phyloP scores from a whole-genome alignment of 768 basidiomycete species.

The Plicaturopsis crispa region DNA sequence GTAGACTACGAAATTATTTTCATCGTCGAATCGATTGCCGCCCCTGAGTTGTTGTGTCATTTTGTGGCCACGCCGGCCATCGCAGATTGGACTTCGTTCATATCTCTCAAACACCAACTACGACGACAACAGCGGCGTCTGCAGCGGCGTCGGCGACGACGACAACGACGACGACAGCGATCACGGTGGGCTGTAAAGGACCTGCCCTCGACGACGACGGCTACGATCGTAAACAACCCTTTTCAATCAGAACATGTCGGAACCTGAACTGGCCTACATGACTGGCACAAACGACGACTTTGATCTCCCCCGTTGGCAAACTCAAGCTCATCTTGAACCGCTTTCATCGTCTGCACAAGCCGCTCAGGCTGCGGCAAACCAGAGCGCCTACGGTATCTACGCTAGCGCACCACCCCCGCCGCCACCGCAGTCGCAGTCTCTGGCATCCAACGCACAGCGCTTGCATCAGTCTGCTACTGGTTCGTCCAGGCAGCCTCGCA shows the following conservation, averaged over 20 bases:
- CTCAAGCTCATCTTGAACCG: constrained; percentile 34
- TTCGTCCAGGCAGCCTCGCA: constrained; percentile 49
- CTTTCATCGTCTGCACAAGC: constrained; percentile 56
- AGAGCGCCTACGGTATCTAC: constrained; percentile 48
- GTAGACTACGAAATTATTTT: too few relatives aligned
- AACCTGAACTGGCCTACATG: constrained; percentile 71
- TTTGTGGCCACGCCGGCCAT: too few relatives aligned
- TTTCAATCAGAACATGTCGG: constrained; percentile 46
- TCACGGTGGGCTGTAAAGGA: too few relatives aligned
- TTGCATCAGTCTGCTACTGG: constrained; percentile 33
- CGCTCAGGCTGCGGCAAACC: constrained; percentile 38
- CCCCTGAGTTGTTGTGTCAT: too few relatives aligned
- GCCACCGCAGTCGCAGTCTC: constrained; percentile 30
- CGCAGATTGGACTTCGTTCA: too few relatives aligned
- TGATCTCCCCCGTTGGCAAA: constrained; percentile 57
- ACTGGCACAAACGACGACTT: constrained; percentile 75
- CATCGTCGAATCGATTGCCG: too few relatives aligned
- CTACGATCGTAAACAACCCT: too few relatives aligned
- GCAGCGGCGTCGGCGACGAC: too few relatives aligned
- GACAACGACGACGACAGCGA: too few relatives aligned
- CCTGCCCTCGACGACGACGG: too few relatives aligned
- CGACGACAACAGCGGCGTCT: too few relatives aligned
- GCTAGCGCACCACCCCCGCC: constrained; percentile 42
- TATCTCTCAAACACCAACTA: too few relatives aligned
- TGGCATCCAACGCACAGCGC: constrained; percentile 35